Conservation (phyloP, 768 basidiomycete species). For the Coprinellus aureogranulatus region DNA sequence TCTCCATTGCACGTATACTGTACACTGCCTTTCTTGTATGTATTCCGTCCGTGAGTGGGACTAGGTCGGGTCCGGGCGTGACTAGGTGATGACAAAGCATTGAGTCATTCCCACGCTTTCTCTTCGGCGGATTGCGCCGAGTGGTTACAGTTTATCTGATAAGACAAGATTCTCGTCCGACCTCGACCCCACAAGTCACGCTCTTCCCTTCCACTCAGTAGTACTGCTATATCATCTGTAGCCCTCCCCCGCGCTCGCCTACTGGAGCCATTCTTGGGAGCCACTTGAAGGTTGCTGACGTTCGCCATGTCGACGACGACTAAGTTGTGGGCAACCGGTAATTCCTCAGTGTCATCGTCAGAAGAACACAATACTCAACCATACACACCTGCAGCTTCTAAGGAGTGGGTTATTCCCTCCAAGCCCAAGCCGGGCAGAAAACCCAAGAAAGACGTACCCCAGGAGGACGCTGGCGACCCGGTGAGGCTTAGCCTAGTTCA, state of each 20-base stretch:
- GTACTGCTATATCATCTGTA: no score
- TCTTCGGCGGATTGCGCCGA: background rate
- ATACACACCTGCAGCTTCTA: conserved; percentile 57
- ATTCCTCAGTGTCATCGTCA: conserved; percentile 6
- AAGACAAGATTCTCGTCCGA: conserved; percentile 5
- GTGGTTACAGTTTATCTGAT: conserved; percentile 3
- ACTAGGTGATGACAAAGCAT: background rate
- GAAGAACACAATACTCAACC: background rate
- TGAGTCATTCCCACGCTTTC: background rate
- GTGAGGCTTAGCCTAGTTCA: conserved; percentile 32
- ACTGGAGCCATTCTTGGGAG: no score
- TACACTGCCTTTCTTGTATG: background rate
- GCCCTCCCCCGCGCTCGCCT: no score
- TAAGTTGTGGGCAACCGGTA: conserved; percentile 77
- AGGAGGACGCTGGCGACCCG: conserved; percentile 42
- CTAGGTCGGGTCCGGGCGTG: background rate
- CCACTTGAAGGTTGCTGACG: background rate
- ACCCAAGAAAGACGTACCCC: conserved; percentile 67
- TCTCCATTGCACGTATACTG: background rate
- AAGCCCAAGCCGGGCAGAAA: conserved; percentile 87
- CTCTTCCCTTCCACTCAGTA: no score
- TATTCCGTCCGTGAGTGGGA: no score
- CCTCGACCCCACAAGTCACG: background rate
- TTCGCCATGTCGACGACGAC: conserved; percentile 41
- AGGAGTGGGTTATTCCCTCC: conserved; percentile 84